Evolutionary conservation across 768 basidiomycete genomes (phyloP).

Genomic region (Mycena latifolia): DNA sequence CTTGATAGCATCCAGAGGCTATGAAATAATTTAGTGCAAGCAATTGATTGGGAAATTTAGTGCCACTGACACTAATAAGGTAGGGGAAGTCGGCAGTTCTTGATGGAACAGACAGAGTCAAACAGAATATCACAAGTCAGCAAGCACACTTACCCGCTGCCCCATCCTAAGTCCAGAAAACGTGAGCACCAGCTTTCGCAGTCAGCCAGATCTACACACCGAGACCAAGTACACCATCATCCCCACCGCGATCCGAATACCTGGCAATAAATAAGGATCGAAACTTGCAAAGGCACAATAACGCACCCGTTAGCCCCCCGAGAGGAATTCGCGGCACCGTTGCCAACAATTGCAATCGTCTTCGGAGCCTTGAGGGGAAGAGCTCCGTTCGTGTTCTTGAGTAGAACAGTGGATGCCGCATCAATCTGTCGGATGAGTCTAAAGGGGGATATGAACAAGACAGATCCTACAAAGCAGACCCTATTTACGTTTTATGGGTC

Average conservation of each 20-base stretch:
- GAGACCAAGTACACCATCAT: conserved; percentile 72
- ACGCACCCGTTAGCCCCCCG: conserved; percentile 67
- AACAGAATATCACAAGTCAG: conserved; percentile 47
- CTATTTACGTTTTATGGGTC: conserved; percentile 61
- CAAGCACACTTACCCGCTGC: conserved; percentile 62
- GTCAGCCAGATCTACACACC: conserved; percentile 56
- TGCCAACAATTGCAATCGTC: conserved; percentile 67
- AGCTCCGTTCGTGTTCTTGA: conserved; percentile 54
- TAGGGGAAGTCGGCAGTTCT: conserved; percentile 64
- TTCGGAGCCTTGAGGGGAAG: conserved; percentile 34
- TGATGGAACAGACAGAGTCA: conserved; percentile 39
- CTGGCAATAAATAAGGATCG: conserved; percentile 34
- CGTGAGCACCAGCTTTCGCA: conserved; percentile 5
- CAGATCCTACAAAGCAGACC: not conserved
- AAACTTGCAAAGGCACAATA: not conserved
- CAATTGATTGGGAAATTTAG: not conserved
- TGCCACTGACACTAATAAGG: conserved; percentile 54
- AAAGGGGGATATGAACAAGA: conserved; percentile 1
- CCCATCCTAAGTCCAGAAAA: conserved; percentile 53
- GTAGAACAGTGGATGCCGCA: conserved; percentile 57
- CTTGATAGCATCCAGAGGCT: conserved; percentile 62
- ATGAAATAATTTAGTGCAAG: not conserved
- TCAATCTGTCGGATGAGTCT: conserved; percentile 58
- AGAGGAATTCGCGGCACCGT: conserved; percentile 66
- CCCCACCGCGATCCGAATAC: conserved; percentile 64